Evolutionary conservation across 805 yeast genomes (phyloP), one percentile per base, ranked within the genome.

Genomic region (Nadsonia fulvescens): DNA sequence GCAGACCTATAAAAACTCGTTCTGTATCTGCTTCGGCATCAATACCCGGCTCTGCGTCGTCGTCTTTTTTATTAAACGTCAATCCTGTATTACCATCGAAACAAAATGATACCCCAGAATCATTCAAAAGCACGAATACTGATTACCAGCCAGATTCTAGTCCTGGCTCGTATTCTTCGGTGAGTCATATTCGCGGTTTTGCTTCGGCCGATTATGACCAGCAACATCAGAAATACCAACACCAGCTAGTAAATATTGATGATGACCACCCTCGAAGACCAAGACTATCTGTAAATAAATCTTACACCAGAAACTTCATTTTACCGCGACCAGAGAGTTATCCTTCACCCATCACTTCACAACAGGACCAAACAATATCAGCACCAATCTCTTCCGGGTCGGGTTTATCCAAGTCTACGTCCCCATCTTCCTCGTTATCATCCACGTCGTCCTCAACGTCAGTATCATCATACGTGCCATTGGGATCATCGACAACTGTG

Each of bases 261-360:
- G 19, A 17, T 8, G 13, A 21, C 22, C 18, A 20, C 5, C 35
- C 29, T 13, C 35, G 26, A 20, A 35, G 38, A 9, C 45, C 43
- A 4, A 37, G 33, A 31, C 25, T 40, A 23, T 40, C 40, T 10
- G 35, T 36, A 23, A 39, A 35, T 25, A 30, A 43, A 18, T 39
- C 43, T 10, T 40, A 40, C 34, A 39, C 45, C 13, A 38, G 35
- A 28, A 38, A 40, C 30, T 39, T 40, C 19, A 38, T 40, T 13
- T 36, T 40, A 22, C 45, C 45, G 5, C 36, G 44, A 6, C 45
- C 45, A 4, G 43, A 40, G 17, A 37, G 42, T 15, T 39, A 37
- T 20, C 43, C 44, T 2, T 39, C 43, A 11, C 38, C 40, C 16
- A 33, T 32, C n/a, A n/a, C n/a, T n/a, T n/a, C n/a, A n/a, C n/a